These are phyloP conservation scores for Helotiales sp. DNA, from an alignment of 2,329 filamentous ascomycete genomes.

Conservation along the genomic window DNA sequence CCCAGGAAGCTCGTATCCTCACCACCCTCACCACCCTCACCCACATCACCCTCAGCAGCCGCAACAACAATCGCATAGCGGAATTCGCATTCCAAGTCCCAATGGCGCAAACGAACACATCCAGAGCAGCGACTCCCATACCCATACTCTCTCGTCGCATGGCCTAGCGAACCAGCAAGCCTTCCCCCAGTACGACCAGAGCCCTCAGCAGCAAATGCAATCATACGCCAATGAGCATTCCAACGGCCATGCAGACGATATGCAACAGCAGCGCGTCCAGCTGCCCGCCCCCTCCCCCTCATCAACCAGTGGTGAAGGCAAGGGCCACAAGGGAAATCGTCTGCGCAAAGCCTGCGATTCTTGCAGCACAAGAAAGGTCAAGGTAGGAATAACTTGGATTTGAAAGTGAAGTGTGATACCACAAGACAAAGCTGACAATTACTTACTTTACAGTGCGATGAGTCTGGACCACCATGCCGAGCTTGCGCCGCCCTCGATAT, in stretches of 20 bases:
- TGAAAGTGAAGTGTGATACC: not conserved
- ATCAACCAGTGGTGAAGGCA: conserved; percentile 28
- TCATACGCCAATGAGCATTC: conserved; percentile 27
- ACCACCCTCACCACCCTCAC: conserved; percentile 3
- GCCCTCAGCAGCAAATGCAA: conserved; percentile 20
- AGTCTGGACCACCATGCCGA: conserved; percentile 67
- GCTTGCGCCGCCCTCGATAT: conserved; percentile 69
- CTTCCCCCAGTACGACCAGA: conserved; percentile 24
- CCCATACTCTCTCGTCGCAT: conserved; percentile 13
- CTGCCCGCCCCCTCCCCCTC: conserved; percentile 17
- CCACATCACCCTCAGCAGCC: not conserved
- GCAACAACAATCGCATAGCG: not conserved
- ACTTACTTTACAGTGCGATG: conserved; percentile 60
- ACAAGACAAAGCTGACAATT: not conserved
- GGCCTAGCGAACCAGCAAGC: conserved; percentile 18
- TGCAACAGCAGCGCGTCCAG: conserved; percentile 18
- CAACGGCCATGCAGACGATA: conserved; percentile 19
- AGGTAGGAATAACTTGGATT: conserved; percentile 47
- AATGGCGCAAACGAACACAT: not conserved
- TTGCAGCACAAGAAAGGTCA: conserved; percentile 58
- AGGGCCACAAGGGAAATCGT: conserved; percentile 42
- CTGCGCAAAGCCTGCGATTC: conserved; percentile 58
- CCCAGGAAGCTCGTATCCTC: conserved; percentile 16
- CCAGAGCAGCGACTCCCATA: not conserved
- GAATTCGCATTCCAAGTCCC: not conserved